These are phyloP conservation scores for Russula sp. DNA, from an alignment of 768 basidiomycete genomes.

Conservation along the genomic window DNA sequence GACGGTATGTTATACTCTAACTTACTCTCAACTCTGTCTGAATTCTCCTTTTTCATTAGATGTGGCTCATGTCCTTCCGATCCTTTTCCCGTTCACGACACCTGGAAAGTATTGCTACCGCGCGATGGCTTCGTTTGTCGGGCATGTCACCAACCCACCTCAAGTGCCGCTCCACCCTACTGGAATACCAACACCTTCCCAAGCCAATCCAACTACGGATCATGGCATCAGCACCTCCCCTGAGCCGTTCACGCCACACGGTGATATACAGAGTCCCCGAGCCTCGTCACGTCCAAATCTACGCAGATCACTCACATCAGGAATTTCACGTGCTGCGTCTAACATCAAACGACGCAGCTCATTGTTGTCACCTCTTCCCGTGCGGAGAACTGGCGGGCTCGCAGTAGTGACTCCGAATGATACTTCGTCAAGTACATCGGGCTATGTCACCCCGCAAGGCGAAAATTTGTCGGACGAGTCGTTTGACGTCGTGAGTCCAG, in stretches of 20 bases:
- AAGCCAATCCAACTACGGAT: background rate
- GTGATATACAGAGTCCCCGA: background rate
- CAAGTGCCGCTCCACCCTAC: constrained; percentile 8
- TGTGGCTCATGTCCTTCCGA: constrained; percentile 67
- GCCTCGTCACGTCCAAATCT: background rate
- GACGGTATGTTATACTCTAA: constrained; percentile 54
- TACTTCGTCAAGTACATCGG: constrained; percentile 1
- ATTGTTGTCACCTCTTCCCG: background rate
- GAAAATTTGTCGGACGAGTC: constrained; percentile 21
- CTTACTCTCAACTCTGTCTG: constrained; percentile 20
- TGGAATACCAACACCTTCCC: background rate
- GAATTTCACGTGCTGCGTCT: constrained; percentile 11
- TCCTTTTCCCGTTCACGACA: constrained; percentile 72
- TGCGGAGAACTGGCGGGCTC: background rate
- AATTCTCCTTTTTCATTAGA: constrained; percentile 42
- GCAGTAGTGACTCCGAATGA: background rate
- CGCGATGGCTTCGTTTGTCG: constrained; percentile 68
- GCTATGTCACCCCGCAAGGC: constrained; percentile 8
- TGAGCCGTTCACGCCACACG: background rate
- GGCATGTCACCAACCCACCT: constrained; percentile 56
- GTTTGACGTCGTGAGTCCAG: constrained; percentile 31
- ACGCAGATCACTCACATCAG: constrained; percentile 9
- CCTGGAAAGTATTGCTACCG: constrained; percentile 80
- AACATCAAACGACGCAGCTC: constrained; percentile 14
- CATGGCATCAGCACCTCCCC: background rate